Percentiles rank a stretch among this genome's conserved stretches.
Conservation (phyloP, 768 basidiomycete genomes). For the Leccinum broughii region DNA sequence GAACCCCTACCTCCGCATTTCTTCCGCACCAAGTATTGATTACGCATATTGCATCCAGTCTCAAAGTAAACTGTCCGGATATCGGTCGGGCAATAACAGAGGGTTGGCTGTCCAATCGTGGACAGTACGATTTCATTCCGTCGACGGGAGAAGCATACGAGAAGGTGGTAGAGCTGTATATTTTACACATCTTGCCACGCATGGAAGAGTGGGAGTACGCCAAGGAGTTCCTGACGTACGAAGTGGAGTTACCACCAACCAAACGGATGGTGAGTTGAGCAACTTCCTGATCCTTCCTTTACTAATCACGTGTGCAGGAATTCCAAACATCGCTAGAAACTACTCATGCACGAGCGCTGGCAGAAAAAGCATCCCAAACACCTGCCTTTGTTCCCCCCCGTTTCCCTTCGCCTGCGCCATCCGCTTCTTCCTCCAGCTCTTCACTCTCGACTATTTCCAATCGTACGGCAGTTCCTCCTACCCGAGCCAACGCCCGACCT, state of each 20-base stretch:
- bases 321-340: slow-evolving; percentile 34
- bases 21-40: slow-evolving; percentile 70
- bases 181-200: slow-evolving; percentile 68
- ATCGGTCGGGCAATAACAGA: slow-evolving; percentile 68
- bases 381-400: slow-evolving; percentile 30
- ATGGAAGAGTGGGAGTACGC: slow-evolving; percentile 82
- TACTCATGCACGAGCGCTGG: slow-evolving; percentile 25
- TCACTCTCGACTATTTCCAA: slow-evolving; percentile 73
- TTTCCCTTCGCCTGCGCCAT: slow-evolving; percentile 50
- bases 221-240: slow-evolving; percentile 71
- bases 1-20: slow-evolving; percentile 49
- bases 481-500: background rate
- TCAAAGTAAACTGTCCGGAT: slow-evolving; percentile 63
- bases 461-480: slow-evolving; percentile 62
- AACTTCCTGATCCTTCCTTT: background rate
- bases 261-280: slow-evolving; percentile 50
- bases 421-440: slow-evolving; percentile 59
- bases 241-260: slow-evolving; percentile 56
- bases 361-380: slow-evolving; percentile 21
- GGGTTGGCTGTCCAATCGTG: slow-evolving; percentile 72
- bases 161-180: slow-evolving; percentile 76
- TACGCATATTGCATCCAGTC: slow-evolving; percentile 67
- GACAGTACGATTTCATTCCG: slow-evolving; percentile 33
- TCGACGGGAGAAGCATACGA: slow-evolving; percentile 59
- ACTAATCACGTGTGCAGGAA: slow-evolving; percentile 24